A percentile compares a stretch with the other conserved stretches of the same genome.
Conservation (phyloP, 1,139 yeast species). For the Wickerhamiella pararugosa region DNA sequence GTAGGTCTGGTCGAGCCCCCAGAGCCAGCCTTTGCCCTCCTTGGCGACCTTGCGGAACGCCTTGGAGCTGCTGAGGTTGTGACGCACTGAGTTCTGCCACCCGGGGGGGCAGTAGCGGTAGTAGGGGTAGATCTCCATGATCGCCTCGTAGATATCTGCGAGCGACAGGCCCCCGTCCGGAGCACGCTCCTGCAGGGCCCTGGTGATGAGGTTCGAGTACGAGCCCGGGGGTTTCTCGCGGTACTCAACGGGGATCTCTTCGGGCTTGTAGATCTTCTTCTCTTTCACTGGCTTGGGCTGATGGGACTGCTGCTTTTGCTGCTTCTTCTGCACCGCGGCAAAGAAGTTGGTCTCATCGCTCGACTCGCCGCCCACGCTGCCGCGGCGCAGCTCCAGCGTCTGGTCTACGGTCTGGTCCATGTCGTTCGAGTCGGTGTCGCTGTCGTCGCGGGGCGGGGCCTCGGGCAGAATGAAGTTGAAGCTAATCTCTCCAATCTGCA, state of each 20-base stretch:
- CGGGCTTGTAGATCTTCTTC: slow-evolving; percentile 24
- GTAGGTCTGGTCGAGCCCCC: slow-evolving; percentile 80
- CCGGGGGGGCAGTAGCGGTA: slow-evolving; percentile 91
- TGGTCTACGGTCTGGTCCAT: no score
- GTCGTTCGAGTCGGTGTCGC: slow-evolving; percentile 9
- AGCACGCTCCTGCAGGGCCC: slow-evolving; percentile 53
- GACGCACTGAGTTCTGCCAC: slow-evolving; percentile 92
- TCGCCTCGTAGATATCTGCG: slow-evolving; percentile 72
- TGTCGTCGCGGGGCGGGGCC: slow-evolving; percentile 17
- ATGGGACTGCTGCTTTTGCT: slow-evolving; percentile 2
- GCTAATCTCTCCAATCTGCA: slow-evolving; percentile 86
- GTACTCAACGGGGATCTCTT: slow-evolving; percentile 74
- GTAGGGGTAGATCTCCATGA: slow-evolving; percentile 78
- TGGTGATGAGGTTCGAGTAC: slow-evolving; percentile 64
- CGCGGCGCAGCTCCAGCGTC: no score
- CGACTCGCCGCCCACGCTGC: neutral
- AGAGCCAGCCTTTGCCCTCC: slow-evolving; percentile 81
- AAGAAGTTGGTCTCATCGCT: slow-evolving; percentile 11
- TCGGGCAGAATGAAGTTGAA: slow-evolving; percentile 70
- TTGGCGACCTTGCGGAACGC: slow-evolving; percentile 64
- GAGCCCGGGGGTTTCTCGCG: slow-evolving; percentile 71
- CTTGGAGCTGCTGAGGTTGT: slow-evolving; percentile 72
- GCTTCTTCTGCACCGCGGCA: slow-evolving; percentile 8
- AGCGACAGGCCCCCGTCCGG: slow-evolving; percentile 63
- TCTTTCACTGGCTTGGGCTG: neutral